Evolutionary conservation across 495 filamentous ascomycete species (phyloP).

Genomic region (Trichoderma gamsii): DNA sequence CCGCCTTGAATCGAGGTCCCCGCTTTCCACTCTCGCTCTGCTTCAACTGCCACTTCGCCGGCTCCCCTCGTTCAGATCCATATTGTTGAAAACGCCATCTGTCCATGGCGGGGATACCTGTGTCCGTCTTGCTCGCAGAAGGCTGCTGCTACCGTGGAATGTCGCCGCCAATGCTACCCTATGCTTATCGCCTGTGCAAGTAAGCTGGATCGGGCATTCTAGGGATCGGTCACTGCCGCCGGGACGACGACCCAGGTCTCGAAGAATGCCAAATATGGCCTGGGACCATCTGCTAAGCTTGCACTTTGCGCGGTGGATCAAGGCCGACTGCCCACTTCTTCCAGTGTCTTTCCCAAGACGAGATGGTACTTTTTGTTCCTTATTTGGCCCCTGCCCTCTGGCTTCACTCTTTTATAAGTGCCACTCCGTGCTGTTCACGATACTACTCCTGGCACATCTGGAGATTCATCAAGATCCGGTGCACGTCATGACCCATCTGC

Average conservation of each 20-base stretch:
- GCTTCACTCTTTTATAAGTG: too few relatives aligned
- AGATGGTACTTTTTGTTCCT: too few relatives aligned
- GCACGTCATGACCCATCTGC: neutral
- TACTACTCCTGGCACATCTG: too few relatives aligned
- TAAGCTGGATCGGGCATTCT: constrained; percentile 9
- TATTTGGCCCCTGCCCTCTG: too few relatives aligned
- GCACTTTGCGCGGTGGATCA: neutral
- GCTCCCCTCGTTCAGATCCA: too few relatives aligned
- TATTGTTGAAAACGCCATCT: too few relatives aligned
- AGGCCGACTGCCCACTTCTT: neutral
- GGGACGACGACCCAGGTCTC: neutral
- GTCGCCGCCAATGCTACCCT: neutral
- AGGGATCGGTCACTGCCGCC: constrained; percentile 8
- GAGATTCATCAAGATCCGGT: neutral
- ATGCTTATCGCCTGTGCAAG: neutral
- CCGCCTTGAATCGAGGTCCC: neutral
- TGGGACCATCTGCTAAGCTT: neutral
- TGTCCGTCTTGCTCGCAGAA: neutral
- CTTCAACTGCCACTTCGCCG: too few relatives aligned
- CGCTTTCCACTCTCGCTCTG: neutral
- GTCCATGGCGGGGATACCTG: neutral
- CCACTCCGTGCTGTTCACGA: too few relatives aligned
- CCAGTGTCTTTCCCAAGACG: neutral
- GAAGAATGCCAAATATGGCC: neutral
- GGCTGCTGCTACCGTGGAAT: neutral